These are phyloP conservation scores for Aspergillus taichungensis DNA, from an alignment of 495 filamentous ascomycete genomes.

Conservation along the genomic window DNA sequence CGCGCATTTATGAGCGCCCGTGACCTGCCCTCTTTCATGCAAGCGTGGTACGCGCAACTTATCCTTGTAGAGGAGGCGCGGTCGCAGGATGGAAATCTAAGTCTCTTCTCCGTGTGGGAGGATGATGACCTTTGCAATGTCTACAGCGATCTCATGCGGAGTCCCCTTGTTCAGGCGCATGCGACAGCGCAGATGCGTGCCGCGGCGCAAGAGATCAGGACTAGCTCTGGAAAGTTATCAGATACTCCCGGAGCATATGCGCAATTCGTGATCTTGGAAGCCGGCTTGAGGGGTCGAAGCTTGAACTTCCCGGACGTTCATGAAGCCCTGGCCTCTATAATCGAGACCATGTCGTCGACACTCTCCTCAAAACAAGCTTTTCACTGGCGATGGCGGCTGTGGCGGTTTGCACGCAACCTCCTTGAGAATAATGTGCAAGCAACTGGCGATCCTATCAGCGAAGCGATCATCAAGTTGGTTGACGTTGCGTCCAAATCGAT, in stretches of 20 bases:
- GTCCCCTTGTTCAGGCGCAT: conserved; percentile 22
- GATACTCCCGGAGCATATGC: conserved; percentile 25
- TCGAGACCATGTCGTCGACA: conserved; percentile 22
- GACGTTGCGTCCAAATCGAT: conserved; percentile 23
- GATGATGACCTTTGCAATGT: conserved; percentile 46
- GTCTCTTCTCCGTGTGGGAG: conserved; percentile 47
- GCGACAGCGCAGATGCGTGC: conserved; percentile 26
- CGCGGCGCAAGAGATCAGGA: conserved; percentile 19
- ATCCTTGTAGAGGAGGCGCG: conserved; percentile 32
- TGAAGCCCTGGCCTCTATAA: conserved; percentile 14
- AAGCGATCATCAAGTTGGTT: conserved; percentile 12
- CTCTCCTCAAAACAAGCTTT: conserved; percentile 27
- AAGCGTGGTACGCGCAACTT: conserved; percentile 57
- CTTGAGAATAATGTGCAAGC: conserved; percentile 22
- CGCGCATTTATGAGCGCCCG: conserved; percentile 55
- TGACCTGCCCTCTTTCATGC: conserved; percentile 57
- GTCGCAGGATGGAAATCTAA: conserved; percentile 17
- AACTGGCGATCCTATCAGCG: conserved; percentile 10
- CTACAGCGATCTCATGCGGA: conserved; percentile 30
- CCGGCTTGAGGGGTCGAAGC: conserved; percentile 23
- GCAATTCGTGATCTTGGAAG: conserved; percentile 31
- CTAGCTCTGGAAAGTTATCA: conserved; percentile 23
- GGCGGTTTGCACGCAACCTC: conserved; percentile 32
- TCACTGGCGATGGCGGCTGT: conserved; percentile 42
- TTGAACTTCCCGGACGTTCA: conserved; percentile 17